Percentiles rank a stretch among this genome's conserved stretches.
These are phyloP conservation scores for Paracamarosporium sp. DNA, from an alignment of 2,329 filamentous ascomycete genomes.

Conservation along the genomic window DNA sequence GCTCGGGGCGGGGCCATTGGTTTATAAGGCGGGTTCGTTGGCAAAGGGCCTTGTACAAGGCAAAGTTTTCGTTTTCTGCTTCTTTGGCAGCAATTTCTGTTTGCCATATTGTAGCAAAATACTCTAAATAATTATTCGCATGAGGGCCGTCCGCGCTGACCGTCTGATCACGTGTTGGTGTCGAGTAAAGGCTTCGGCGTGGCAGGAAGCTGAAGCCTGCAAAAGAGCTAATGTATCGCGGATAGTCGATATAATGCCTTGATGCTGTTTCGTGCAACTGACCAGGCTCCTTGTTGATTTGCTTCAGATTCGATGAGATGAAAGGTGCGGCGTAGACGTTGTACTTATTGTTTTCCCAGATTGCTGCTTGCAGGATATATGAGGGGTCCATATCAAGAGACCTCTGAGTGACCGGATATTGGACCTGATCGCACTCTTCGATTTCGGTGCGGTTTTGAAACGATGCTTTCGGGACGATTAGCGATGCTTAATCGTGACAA, in stretches of 20 bases:
- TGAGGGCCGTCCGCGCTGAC: background rate
- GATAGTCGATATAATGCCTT: constrained; percentile 22
- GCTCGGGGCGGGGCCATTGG: constrained; percentile 7
- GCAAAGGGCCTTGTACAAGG: background rate
- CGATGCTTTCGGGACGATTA: no score
- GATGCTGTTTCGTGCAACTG: constrained; percentile 11
- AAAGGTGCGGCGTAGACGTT: constrained; percentile 33
- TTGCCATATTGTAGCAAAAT: constrained; percentile 19
- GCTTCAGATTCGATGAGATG: constrained; percentile 17
- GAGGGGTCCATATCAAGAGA: background rate
- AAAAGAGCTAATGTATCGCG: constrained; percentile 22
- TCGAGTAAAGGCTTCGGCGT: background rate
- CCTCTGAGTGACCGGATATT: background rate
- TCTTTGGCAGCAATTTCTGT: constrained; percentile 25
- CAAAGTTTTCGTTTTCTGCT: constrained; percentile 20
- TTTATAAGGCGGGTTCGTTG: constrained; percentile 11
- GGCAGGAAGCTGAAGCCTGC: constrained; percentile 26
- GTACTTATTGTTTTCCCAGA: constrained; percentile 8
- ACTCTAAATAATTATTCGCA: constrained; percentile 21
- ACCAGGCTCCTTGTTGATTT: constrained; percentile 23
- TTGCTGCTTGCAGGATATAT: background rate
- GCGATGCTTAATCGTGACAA: no score
- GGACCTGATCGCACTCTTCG: background rate
- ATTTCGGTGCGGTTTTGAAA: no score
- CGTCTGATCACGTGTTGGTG: background rate